Base-by-base conservation (phyloP, 202 grass and related monocot species). In the Alloteropsis angusta region DNA sequence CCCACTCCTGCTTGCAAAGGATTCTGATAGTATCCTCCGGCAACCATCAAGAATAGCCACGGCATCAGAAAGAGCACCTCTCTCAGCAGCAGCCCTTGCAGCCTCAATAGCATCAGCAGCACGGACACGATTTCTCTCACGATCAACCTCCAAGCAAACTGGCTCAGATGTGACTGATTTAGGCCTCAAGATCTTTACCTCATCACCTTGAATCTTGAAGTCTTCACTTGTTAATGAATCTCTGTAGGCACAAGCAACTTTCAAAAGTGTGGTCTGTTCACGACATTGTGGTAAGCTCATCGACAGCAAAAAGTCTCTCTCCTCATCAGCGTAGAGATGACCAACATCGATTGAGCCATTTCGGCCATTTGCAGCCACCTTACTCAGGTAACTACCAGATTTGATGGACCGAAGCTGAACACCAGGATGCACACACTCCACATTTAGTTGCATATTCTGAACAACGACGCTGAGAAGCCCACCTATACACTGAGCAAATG, bases 401-500 rank as follows among this genome's bases (percentile, higher is more conserved):
- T 92, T 94, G 41, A 97, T 84, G 45, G 82, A 79, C 25, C 46
- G 79, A 79, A 97, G 42, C 72, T 72, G 80, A 56, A 97, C 91
- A 80, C 65, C 65, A 72, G 84, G 45, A 70, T 94, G 87, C 47
- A 86, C 57, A 59, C 87, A 93, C 52, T 93, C 87, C 77, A 94
- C 71, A 60, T 23, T 68, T 71, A 97, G 46, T 18, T 77, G 82
- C 87, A 97, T 90, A 50, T 88, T 75, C 82, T 97, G 91, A 65
- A 90, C 89, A 50, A 94, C 89, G 66, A 94, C 89, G 36, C 91
- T 97, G 55, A 94, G 83, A 71, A 97, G 94, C 68, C 94, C 94
- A 52, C 94, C 91, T 54, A 97, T 97, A 76, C 94, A 97, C 82
- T 97, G 94, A 80, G 94, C 94, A 85, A 97, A 97, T 66, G 94